Base-by-base conservation (phyloP, 768 basidiomycete genomes). In the Tulasnella sp. region DNA sequence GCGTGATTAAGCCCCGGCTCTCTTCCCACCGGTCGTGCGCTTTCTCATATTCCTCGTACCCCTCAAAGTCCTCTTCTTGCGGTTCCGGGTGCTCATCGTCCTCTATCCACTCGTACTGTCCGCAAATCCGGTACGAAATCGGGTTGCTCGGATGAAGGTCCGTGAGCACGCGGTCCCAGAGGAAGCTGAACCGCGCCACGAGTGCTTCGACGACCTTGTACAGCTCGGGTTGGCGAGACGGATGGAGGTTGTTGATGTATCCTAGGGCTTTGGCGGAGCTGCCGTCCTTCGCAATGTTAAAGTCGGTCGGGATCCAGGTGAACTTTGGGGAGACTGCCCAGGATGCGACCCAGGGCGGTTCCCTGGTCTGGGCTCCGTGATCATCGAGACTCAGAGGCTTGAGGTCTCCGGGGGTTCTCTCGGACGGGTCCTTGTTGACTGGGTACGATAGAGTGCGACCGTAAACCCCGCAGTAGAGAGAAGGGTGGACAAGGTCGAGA, bases 401-500 rank as follows among this genome's bases (percentile, higher is more conserved):
- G 5, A 64, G 62, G 11, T 64, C 71, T n/a, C 11, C 39, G 17
- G 52, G 5, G 7, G 26, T 66, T 22, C 35, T 16, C 22, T 26
- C 29, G 1, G 26, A 32, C 3, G 35, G 17, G 34, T 64, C 62
- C 40, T 44, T 68, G 3, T 22, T 39, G n/a, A 34, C 8, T 3
- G 64, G 41, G 32, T 73, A 68, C 5, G 29, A 67, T 11, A 34
- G 72, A 41, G 79, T 80, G 26, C 77, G 77, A 9, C 79, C 81
- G 70, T 83, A 83, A 7, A 81, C 77, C 0, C 84, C 73, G 39
- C 80, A 80, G 74, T 79, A 85, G 0, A 84, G 78, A 1, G 78
- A 79, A 5, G 80, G 84, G 67, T 85, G 82, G 0, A 84, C 81
- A 29, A 84, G 78, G 72, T 85, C 83, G 44, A 83, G 80, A 0